Conservation (phyloP, 1,284 basidiomycete species). For the Xerocomus minutiporus region DNA sequence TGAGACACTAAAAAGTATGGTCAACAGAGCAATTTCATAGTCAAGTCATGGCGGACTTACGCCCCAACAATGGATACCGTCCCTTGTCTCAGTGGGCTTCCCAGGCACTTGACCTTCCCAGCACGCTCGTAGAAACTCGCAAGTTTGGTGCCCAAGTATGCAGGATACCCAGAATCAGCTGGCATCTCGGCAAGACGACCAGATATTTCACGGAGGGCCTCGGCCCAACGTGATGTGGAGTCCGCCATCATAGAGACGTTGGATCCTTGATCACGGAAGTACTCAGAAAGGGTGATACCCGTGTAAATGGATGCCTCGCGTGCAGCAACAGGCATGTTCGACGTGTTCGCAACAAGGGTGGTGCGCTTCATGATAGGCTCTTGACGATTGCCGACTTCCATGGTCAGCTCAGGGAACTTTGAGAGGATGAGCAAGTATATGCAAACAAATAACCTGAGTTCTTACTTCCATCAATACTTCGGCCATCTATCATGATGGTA, state of each 20-base stretch:
- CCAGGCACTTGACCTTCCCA: conserved; percentile 93
- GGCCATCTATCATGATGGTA: conserved; percentile 70
- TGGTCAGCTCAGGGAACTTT: conserved; percentile 92
- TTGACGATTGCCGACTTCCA: conserved; percentile 88
- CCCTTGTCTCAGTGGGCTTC: conserved; percentile 84
- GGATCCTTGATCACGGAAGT: conserved; percentile 98
- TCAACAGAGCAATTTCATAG: conserved; percentile 10
- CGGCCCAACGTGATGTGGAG: conserved; percentile 99
- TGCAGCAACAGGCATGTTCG: conserved; percentile 99
- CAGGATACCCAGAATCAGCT: conserved; percentile 98
- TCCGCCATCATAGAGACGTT: conserved; percentile 99
- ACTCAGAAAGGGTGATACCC: conserved; percentile 98
- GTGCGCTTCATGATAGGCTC: conserved; percentile 99
- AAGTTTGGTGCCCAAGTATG: conserved; percentile 93
- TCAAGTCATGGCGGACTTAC: conserved; percentile 49
- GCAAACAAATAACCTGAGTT: not conserved
- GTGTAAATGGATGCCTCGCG: conserved; percentile 99
- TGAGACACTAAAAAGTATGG: conserved; percentile 65
- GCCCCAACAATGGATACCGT: conserved; percentile 99
- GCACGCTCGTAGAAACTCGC: conserved; percentile 99
- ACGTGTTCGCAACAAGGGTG: conserved; percentile 97
- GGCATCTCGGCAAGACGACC: conserved; percentile 99
- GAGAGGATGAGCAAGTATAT: conserved; percentile 10
- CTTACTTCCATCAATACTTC: conserved; percentile 92
- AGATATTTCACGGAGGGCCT: conserved; percentile 98